Evolutionary conservation across 2,329 filamentous ascomycete genomes (phyloP).

Genomic region (Xylariaceae sp.): DNA sequence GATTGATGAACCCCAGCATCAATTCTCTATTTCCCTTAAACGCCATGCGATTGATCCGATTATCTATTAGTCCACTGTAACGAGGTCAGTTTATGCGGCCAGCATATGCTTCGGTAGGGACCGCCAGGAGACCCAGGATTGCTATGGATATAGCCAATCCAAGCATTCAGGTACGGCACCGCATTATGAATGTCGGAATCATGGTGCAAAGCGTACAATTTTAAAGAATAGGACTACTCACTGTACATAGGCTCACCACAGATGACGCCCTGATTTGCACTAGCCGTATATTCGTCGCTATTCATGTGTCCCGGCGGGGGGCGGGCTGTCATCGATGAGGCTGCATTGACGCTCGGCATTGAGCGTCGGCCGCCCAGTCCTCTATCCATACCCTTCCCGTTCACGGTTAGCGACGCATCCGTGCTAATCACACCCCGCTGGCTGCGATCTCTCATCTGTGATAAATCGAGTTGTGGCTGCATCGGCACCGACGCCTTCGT

Average conservation of each 20-base stretch:
- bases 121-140: not conserved
- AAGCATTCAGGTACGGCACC: not conserved
- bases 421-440: slow-evolving; percentile 31
- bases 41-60: slow-evolving; percentile 9
- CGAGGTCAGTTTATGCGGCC: not conserved
- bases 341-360: slow-evolving; percentile 45
- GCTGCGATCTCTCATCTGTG: slow-evolving; percentile 38
- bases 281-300: slow-evolving; percentile 41
- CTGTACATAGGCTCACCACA: slow-evolving; percentile 47
- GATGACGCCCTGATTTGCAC: slow-evolving; percentile 42
- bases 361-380: slow-evolving; percentile 42
- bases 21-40: slow-evolving; percentile 1
- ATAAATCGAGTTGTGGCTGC: slow-evolving; percentile 42
- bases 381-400: slow-evolving; percentile 37
- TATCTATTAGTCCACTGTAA: slow-evolving; percentile 15
- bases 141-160: not conserved
- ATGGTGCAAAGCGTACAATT: not conserved
- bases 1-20: not conserved
- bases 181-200: not conserved
- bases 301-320: slow-evolving; percentile 34
- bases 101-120: not conserved
- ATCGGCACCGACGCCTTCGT: slow-evolving; percentile 33
- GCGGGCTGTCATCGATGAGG: slow-evolving; percentile 37
- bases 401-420: slow-evolving; percentile 43
- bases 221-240: slow-evolving; percentile 4